These are phyloP conservation scores for Schoenoplectus tabernaemontani DNA, from an alignment of 202 grass and related monocot species.

Conservation along the genomic window DNA sequence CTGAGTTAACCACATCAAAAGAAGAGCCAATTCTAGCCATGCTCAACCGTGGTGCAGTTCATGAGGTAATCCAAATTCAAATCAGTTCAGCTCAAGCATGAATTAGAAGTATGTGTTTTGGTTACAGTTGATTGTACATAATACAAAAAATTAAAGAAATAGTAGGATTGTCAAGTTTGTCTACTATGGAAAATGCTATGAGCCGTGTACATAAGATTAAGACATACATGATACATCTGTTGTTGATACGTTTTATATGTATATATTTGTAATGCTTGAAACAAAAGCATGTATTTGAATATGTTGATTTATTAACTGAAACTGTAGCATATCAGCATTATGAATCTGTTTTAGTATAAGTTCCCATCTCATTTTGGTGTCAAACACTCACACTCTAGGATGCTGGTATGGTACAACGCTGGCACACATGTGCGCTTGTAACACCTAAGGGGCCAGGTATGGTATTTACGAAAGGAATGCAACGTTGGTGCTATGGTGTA, in stretches of 20 bases:
- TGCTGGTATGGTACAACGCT: neutral
- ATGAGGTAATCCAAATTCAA: conserved; percentile 66
- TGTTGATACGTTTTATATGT: neutral
- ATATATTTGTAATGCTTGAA: neutral
- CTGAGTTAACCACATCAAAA: conserved; percentile 35
- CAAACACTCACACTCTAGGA: neutral
- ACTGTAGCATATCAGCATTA: neutral
- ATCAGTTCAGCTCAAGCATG: conserved; percentile 35
- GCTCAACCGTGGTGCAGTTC: conserved; percentile 75
- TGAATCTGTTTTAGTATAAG: neutral
- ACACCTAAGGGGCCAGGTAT: neutral
- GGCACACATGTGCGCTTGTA: neutral
- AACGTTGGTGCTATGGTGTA: neutral
- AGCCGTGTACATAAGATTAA: neutral
- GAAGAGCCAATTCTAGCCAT: conserved; percentile 44
- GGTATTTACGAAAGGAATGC: neutral
- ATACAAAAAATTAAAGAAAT: neutral
- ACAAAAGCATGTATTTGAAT: neutral
- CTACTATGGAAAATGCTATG: neutral
- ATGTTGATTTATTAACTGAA: neutral
- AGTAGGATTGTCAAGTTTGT: neutral
- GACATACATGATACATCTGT: neutral
- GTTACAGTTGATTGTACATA: neutral
- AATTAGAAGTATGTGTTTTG: conserved; percentile 14
- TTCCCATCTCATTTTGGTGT: neutral